phyloP scores from a whole-genome alignment of 352 stramenopile species.

The Nothophytophthora sp. region DNA sequence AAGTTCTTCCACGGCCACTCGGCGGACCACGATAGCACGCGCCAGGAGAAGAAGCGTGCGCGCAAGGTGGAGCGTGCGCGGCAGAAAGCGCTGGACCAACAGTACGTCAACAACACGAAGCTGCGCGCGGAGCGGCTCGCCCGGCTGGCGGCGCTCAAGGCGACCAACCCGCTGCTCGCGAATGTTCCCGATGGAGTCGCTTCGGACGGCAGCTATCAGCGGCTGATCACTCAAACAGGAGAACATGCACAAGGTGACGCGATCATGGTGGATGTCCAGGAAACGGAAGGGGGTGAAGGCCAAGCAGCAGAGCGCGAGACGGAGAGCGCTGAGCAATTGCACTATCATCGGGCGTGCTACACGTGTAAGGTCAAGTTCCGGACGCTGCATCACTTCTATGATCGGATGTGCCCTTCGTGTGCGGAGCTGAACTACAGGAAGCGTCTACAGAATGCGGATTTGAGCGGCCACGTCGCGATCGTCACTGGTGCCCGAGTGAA shows the following conservation, averaged over 20 bases:
- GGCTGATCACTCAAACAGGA: not conserved
- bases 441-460: conserved; percentile 84
- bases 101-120: conserved; percentile 84
- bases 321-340: conserved; percentile 50
- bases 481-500: conserved; percentile 95
- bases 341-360: conserved; percentile 94
- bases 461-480: conserved; percentile 82
- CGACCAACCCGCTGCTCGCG: conserved; percentile 55
- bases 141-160: conserved; percentile 51
- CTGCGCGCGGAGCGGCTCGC: conserved; percentile 66
- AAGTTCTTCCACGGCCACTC: conserved; percentile 68
- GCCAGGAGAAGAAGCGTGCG: conserved; percentile 67
- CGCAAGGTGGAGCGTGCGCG: conserved; percentile 67
- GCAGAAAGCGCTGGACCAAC: conserved; percentile 69
- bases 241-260: not conserved
- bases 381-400: conserved; percentile 94
- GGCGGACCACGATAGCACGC: conserved; percentile 34
- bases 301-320: conserved; percentile 8
- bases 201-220: conserved; percentile 13
- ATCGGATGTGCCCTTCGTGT: conserved; percentile 94
- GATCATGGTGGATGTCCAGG: conserved; percentile 1
- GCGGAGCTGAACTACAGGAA: conserved; percentile 94
- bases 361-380: conserved; percentile 93
- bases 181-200: conserved; percentile 64
- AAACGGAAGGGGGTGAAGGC: conserved; percentile 10